phyloP scores from a whole-genome alignment of 2,329 filamentous ascomycete genomes.

The Paracorniculantispora psalliotae region DNA sequence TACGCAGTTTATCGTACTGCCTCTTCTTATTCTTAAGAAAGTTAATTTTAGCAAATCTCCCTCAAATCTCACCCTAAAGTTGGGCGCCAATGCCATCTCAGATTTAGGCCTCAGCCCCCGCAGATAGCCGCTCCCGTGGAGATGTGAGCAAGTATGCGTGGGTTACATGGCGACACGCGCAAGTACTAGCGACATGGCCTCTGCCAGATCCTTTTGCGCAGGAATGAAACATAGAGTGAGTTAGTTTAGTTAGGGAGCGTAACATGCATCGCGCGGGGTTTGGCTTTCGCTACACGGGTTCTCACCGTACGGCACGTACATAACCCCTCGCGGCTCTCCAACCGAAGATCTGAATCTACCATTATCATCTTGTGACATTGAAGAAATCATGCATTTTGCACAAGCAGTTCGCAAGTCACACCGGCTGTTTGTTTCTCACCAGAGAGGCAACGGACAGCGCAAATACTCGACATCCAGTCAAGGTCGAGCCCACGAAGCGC shows the following conservation, averaged over 20 bases:
- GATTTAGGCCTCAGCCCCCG: background rate
- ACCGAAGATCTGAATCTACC: too few species aligned
- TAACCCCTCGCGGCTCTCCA: background rate
- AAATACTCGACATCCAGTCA: background rate
- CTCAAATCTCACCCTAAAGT: background rate
- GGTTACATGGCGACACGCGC: slow-evolving; percentile 5
- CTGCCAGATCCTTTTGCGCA: background rate
- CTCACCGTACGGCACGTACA: background rate
- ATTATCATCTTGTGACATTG: too few species aligned
- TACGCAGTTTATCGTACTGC: too few species aligned
- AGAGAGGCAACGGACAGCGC: background rate
- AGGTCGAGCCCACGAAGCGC: background rate
- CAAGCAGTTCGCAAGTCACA: background rate
- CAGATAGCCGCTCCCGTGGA: slow-evolving; percentile 2
- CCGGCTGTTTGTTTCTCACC: background rate
- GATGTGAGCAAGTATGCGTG: slow-evolving; percentile 10
- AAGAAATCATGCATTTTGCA: background rate
- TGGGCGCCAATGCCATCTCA: background rate
- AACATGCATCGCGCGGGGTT: background rate
- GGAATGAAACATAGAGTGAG: background rate
- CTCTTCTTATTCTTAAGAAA: background rate
- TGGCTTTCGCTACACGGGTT: background rate
- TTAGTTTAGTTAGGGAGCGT: background rate
- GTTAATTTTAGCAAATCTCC: background rate
- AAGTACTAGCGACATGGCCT: background rate